Conservation (phyloP, 2,329 filamentous ascomycete genomes). For the Diaporthe batatas region DNA sequence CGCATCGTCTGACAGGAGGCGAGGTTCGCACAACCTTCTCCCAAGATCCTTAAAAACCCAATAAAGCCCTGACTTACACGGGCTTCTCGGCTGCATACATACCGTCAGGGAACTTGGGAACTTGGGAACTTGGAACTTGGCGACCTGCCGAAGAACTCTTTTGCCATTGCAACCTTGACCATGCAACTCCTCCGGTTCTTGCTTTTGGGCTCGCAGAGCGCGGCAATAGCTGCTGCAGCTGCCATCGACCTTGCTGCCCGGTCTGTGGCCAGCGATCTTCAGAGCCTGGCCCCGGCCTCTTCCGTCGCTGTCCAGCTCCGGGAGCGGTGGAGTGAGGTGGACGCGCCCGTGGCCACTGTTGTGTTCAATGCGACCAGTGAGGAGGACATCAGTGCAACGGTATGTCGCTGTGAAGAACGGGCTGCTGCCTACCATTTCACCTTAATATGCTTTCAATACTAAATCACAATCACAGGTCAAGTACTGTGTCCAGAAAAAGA, state of each 20-base stretch:
- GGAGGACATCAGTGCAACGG: constrained; percentile 2
- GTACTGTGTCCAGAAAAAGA: constrained; percentile 37
- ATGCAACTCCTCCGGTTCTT: constrained; percentile 16
- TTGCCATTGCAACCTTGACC: constrained; percentile 1
- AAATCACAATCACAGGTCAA: constrained; percentile 2
- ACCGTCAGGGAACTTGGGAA: not conserved
- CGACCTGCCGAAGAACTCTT: not conserved
- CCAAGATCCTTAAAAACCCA: not conserved
- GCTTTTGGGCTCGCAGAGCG: not conserved
- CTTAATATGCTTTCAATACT: not conserved
- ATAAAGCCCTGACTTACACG: constrained; percentile 8
- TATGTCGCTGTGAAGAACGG: not conserved
- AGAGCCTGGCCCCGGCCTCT: constrained; percentile 5
- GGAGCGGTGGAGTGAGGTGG: constrained; percentile 12
- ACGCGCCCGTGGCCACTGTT: not conserved
- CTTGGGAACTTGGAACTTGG: too few species aligned
- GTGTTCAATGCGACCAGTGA: constrained; percentile 16
- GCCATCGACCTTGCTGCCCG: not conserved
- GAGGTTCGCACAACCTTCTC: not conserved
- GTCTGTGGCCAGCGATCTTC: constrained; percentile 7
- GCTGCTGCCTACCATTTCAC: too few species aligned
- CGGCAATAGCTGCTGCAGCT: constrained; percentile 4
- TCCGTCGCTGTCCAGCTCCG: constrained; percentile 9
- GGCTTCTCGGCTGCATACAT: constrained; percentile 17
- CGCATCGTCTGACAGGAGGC: not conserved